A percentile compares a stretch with the other conserved stretches of the same genome.
These are phyloP conservation scores for Penicillium oxalicum DNA, from an alignment of 2,329 filamentous ascomycete genomes.

Conservation along the genomic window DNA sequence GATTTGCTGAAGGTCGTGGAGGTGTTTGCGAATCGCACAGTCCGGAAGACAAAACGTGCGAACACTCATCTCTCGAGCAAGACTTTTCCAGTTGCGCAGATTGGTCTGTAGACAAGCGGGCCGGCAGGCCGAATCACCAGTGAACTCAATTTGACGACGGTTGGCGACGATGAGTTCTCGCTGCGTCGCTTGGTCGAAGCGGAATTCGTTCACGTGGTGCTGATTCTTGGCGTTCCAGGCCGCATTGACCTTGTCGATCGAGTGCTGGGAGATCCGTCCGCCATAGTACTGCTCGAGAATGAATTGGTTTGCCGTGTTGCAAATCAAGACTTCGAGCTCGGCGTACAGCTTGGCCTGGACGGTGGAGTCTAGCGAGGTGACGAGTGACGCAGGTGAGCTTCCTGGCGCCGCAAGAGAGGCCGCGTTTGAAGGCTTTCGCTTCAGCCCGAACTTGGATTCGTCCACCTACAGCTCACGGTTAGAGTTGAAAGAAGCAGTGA, in stretches of 20 bases:
- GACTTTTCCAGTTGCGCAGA: constrained; percentile 45
- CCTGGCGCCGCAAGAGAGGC: neutral
- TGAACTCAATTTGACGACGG: constrained; percentile 42
- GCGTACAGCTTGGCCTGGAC: constrained; percentile 42
- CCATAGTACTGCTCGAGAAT: constrained; percentile 39
- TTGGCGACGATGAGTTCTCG: constrained; percentile 44
- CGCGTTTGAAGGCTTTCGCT: neutral
- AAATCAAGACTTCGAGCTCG: constrained; percentile 44
- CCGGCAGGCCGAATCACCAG: constrained; percentile 38
- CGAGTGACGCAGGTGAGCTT: constrained; percentile 5
- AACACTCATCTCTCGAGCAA: constrained; percentile 44
- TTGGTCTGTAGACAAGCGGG: constrained; percentile 40
- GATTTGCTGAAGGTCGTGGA: constrained; percentile 45
- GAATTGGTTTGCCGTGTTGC: constrained; percentile 41
- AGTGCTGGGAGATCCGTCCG: constrained; percentile 35
- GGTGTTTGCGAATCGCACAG: constrained; percentile 44
- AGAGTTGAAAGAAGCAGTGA: neutral
- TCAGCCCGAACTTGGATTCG: neutral
- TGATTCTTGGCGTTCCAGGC: constrained; percentile 44
- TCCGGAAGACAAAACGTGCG: constrained; percentile 49
- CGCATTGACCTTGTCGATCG: constrained; percentile 34
- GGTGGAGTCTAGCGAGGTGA: constrained; percentile 34
- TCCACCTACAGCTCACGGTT: neutral
- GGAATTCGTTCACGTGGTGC: constrained; percentile 46
- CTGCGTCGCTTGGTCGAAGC: constrained; percentile 49